A percentile compares a stretch with the other conserved stretches of the same genome.
Evolutionary conservation across 495 filamentous ascomycete species (phyloP).

Genomic region (Endocarpon pusillum): DNA sequence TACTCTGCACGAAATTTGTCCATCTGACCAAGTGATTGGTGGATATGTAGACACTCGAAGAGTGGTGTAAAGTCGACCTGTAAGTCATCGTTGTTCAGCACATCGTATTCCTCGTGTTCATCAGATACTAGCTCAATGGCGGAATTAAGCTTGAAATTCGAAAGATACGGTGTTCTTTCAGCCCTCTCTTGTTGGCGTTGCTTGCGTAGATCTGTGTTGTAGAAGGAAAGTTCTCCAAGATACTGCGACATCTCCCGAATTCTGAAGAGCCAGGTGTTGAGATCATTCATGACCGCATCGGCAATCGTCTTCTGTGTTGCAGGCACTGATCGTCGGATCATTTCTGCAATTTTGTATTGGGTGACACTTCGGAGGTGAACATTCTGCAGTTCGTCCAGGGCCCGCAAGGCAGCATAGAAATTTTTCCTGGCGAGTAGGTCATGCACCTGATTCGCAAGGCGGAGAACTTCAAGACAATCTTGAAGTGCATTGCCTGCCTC

Average conservation of each 20-base stretch:
- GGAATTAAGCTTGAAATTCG: slow-evolving; percentile 81
- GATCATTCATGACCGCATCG: slow-evolving; percentile 88
- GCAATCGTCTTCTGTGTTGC: slow-evolving; percentile 84
- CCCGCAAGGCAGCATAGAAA: slow-evolving; percentile 86
- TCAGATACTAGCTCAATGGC: slow-evolving; percentile 90
- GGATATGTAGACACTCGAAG: slow-evolving; percentile 91
- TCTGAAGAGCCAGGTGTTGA: slow-evolving; percentile 94
- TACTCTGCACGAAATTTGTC: slow-evolving; percentile 85
- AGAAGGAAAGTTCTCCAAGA: slow-evolving; percentile 91
- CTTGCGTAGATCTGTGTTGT: slow-evolving; percentile 79
- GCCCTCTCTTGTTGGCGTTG: slow-evolving; percentile 65
- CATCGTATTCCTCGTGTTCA: slow-evolving; percentile 86
- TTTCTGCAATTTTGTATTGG: slow-evolving; percentile 85
- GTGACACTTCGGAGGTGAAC: slow-evolving; percentile 85
- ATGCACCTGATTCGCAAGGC: slow-evolving; percentile 85
- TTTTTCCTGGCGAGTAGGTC: slow-evolving; percentile 81
- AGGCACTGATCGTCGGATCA: slow-evolving; percentile 90
- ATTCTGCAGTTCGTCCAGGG: slow-evolving; percentile 89
- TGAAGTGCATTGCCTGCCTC: slow-evolving; percentile 79
- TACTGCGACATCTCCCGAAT: slow-evolving; percentile 93
- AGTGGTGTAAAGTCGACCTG: slow-evolving; percentile 89
- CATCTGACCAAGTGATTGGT: slow-evolving; percentile 82
- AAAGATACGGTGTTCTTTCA: slow-evolving; percentile 50
- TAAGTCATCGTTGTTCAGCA: slow-evolving; percentile 83
- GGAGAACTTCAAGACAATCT: slow-evolving; percentile 80